Evolutionary conservation across 2,329 filamentous ascomycete species (phyloP).

Genomic region (Taxawa tesnikishii): DNA sequence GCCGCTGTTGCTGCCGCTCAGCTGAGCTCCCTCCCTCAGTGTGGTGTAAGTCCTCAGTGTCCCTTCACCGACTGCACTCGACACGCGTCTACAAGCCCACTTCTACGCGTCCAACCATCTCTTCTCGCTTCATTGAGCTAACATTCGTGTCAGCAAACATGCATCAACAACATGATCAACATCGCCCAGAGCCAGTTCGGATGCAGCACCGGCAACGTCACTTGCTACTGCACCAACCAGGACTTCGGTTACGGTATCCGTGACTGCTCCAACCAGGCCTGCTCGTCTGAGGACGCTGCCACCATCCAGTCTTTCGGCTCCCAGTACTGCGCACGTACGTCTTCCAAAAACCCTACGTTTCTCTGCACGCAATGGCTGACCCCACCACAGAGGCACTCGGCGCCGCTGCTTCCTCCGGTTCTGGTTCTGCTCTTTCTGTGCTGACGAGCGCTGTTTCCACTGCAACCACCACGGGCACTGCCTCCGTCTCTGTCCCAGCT

Average conservation of each 20-base stretch:
- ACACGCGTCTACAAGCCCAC: slow-evolving; percentile 1
- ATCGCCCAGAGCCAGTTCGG: slow-evolving; percentile 16
- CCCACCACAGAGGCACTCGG: slow-evolving; percentile 5
- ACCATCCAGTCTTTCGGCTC: slow-evolving; percentile 20
- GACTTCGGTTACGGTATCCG: slow-evolving; percentile 26
- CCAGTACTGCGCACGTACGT: slow-evolving; percentile 16
- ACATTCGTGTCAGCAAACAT: slow-evolving; percentile 17
- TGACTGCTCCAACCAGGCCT: slow-evolving; percentile 25
- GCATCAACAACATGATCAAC: slow-evolving; percentile 23
- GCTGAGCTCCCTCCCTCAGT: slow-evolving; percentile 18
- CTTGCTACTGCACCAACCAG: slow-evolving; percentile 22
- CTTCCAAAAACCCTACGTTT: not conserved
- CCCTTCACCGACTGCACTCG: not conserved
- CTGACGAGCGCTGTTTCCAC: slow-evolving; percentile 7
- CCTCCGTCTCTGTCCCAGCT: not conserved
- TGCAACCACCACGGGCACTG: slow-evolving; percentile 2
- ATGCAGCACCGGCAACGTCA: slow-evolving; percentile 18
- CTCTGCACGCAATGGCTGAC: not conserved
- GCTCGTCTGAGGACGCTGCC: slow-evolving; percentile 14
- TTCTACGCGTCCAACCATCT: not conserved
- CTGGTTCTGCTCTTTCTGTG: slow-evolving; percentile 7
- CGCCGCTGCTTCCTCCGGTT: slow-evolving; percentile 5
- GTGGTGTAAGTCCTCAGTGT: slow-evolving; percentile 19
- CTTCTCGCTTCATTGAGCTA: not conserved
- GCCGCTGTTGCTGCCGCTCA: slow-evolving; percentile 21